Evolutionary conservation across 495 filamentous ascomycete genomes (phyloP).

Genomic region (Copromyces sp.): DNA sequence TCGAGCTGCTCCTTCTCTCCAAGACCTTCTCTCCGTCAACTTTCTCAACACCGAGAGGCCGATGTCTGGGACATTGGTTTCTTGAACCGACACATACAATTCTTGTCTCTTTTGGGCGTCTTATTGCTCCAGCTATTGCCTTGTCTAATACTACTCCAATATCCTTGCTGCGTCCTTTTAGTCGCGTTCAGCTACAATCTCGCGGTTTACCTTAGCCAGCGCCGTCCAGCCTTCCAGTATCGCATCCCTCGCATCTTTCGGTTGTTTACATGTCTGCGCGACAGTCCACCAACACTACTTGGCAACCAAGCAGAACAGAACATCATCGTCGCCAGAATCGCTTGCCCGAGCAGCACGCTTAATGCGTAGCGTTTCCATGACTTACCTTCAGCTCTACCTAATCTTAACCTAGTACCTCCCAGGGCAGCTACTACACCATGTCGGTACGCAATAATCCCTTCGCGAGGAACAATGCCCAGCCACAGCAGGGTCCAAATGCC

Average conservation of each 20-base stretch:
- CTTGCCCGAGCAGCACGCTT: conserved; percentile 3
- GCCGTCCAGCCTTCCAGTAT: neutral
- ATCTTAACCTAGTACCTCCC: neutral
- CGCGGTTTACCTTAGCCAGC: neutral
- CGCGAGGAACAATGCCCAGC: conserved; percentile 43
- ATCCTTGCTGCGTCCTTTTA: neutral
- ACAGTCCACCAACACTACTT: neutral
- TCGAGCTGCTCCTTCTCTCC: neutral
- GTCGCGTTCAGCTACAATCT: neutral
- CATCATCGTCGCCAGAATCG: neutral
- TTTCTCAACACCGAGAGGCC: neutral
- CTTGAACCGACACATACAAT: neutral
- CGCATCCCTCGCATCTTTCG: neutral
- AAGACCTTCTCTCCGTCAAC: neutral
- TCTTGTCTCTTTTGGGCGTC: neutral
- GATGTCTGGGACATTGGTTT: neutral
- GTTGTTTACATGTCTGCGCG: neutral
- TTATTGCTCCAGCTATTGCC: neutral
- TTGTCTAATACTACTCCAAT: neutral
- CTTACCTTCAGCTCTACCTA: neutral
- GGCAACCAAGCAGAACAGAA: neutral
- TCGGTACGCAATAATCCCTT: conserved; percentile 68
- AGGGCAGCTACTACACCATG: conserved; percentile 18
- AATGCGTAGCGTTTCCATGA: conserved; percentile 13
- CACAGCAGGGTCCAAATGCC: conserved; percentile 48